These are phyloP conservation scores for Zoysia pacifica DNA, from an alignment of 176 grass and related monocot genomes.

Conservation along the genomic window DNA sequence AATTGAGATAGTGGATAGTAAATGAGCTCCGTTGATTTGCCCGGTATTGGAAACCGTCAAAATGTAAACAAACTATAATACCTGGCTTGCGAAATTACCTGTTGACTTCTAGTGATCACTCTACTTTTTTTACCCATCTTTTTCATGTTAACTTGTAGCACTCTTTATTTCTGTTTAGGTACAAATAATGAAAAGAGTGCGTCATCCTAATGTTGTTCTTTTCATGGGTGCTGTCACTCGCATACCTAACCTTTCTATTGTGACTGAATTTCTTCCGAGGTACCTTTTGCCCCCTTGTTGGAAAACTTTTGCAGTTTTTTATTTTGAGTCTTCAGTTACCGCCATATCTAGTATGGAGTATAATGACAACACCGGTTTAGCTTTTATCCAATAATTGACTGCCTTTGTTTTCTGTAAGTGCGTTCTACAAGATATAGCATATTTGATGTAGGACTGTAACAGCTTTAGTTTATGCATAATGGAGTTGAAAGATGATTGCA, in stretches of 20 bases:
- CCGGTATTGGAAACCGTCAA: not conserved
- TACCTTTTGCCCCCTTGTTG: conserved; percentile 47
- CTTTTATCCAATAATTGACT: not conserved
- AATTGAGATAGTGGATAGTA: not conserved
- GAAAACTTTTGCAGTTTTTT: conserved; percentile 22
- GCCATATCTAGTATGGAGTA: not conserved
- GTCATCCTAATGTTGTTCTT: conserved; percentile 99
- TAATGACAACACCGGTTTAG: not conserved
- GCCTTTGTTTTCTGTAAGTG: not conserved
- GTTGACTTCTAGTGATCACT: not conserved
- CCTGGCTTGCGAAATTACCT: not conserved
- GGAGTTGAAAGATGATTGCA: not conserved
- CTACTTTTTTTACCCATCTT: not conserved
- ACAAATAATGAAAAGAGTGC: conserved; percentile 90
- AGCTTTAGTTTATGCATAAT: not conserved
- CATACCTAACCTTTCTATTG: conserved; percentile 86
- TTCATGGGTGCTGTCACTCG: conserved; percentile 96
- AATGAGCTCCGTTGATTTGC: conserved; percentile 14
- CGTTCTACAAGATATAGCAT: not conserved
- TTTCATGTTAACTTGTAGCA: not conserved
- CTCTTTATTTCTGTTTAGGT: conserved; percentile 61
- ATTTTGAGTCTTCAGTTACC: conserved; percentile 6
- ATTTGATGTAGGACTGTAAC: not conserved
- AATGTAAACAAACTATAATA: not conserved
- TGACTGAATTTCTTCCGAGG: conserved; percentile 99